These are phyloP conservation scores for Leccinum pachyderme DNA, from an alignment of 1,284 basidiomycete species.

Conservation along the genomic window DNA sequence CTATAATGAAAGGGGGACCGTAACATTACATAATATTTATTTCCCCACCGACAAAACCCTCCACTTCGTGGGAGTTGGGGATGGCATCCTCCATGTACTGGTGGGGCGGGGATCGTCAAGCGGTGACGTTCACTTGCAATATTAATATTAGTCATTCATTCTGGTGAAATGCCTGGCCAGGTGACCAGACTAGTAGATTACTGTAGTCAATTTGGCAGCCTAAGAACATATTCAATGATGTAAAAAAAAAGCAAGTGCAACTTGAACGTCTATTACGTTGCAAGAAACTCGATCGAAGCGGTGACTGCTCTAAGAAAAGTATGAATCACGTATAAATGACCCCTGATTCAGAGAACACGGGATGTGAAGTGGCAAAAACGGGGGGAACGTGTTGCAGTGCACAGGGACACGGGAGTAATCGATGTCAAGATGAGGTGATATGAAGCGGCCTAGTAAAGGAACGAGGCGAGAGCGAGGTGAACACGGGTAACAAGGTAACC, in stretches of 20 bases:
- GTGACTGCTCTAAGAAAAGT: neutral
- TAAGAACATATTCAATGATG: neutral
- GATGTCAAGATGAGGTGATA: slow-evolving; percentile 19
- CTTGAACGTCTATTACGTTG: neutral
- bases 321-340: neutral
- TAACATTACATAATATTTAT: too few relatives aligned
- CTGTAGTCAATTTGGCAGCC: neutral
- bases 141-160: neutral
- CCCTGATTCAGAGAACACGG: neutral
- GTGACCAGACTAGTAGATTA: too few relatives aligned
- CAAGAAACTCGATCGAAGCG: neutral
- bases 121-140: neutral
- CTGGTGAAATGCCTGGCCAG: neutral
- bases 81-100: too few relatives aligned
- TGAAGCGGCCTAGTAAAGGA: slow-evolving; percentile 2
- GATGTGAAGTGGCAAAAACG: neutral
- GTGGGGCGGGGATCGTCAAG: neutral
- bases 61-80: too few relatives aligned
- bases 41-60: too few relatives aligned
- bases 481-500: slow-evolving; percentile 8
- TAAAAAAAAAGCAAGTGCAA: neutral
- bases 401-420: slow-evolving; percentile 1
- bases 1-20: too few relatives aligned
- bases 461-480: slow-evolving; percentile 20
- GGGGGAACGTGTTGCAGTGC: slow-evolving; percentile 12